phyloP scores from a whole-genome alignment of 176 grass and related monocot species.

The Bonia amplexicaulis region DNA sequence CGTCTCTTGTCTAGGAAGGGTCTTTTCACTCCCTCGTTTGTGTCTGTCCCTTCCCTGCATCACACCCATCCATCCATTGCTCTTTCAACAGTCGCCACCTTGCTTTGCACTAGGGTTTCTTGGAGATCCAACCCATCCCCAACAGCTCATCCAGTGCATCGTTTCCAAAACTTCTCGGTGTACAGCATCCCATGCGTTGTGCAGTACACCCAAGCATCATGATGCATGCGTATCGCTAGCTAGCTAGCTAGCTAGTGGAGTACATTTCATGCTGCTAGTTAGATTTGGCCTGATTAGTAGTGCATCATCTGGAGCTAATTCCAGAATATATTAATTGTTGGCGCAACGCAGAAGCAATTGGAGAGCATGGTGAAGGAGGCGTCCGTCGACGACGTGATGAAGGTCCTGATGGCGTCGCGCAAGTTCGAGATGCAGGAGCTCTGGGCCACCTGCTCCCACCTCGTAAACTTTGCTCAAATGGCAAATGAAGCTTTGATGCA shows the following conservation, averaged over 20 bases:
- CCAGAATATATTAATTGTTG: neutral
- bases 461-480: no score
- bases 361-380: conserved; percentile 95
- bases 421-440: conserved; percentile 89
- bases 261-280: conserved; percentile 35
- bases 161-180: conserved; percentile 51
- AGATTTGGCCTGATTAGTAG: neutral
- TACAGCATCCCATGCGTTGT: conserved; percentile 28
- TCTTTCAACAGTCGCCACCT: neutral
- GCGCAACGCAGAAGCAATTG: conserved; percentile 66
- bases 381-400: conserved; percentile 92
- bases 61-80: conserved; percentile 31
- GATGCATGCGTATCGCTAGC: neutral
- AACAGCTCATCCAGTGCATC: conserved; percentile 12
- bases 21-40: conserved; percentile 67
- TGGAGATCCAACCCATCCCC: neutral
- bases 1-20: conserved; percentile 89
- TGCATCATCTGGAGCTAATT: neutral
- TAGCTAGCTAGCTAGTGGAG: neutral
- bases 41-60: conserved; percentile 47
- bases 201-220: conserved; percentile 21
- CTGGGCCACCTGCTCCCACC: conserved; percentile 80
- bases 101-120: conserved; percentile 45
- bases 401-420: conserved; percentile 85
- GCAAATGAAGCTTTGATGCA: no score